Base-by-base conservation (phyloP, 2,329 filamentous ascomycete genomes). In the Coniochaeta hoffmannii region DNA sequence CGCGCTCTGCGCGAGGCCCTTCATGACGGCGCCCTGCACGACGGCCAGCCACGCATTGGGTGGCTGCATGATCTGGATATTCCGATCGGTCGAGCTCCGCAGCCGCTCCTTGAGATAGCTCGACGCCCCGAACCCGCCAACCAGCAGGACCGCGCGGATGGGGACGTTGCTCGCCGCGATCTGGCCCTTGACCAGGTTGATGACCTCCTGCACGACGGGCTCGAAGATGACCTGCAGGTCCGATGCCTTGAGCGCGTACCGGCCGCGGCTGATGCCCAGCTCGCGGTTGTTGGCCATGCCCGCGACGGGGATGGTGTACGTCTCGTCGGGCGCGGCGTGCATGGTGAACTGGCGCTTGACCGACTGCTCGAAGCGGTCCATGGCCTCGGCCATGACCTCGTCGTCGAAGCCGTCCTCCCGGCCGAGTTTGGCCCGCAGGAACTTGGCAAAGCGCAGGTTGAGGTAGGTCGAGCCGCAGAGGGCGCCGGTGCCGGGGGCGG, bases 1-100 rank as follows among this genome's bases (percentile, higher is more conserved):
- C 1, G 66, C 64, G 30, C 62, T 64, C 19, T 69, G 66, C 1
- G 71, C 69, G 1, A 79, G 64, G 1, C 76, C 76, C 61, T 75
- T 77, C 68, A 78, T 75, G 5, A 76, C 74, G 14, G 79, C 78
- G 7, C 79, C 79, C 32, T 74, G 74, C 1, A 77, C 76, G 6
- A 81, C 75, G 1, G 77, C 74, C 1, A 71, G 69, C 77, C 78
- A 81, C 3, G 75, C 72, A 56, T 74, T 73, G 14, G 72, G 67
- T 0, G 78, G 77, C 53, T 78, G 76, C 53, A 81, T 64, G 28
- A 81, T 70, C 28, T 73, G 66, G 8, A 74, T 69, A 6, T 64
- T 62, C 8, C 59, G 53, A 9, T 66, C 60, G 8, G 77, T 64
- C 0, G 69, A 63, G 44, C 69, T 63, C 49, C 67, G 65, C 8